A percentile compares a stretch with the other conserved stretches of the same genome.
These are phyloP conservation scores for Hanseniaspora jakobsenii DNA, from an alignment of 805 yeast genomes.

Conservation along the genomic window DNA sequence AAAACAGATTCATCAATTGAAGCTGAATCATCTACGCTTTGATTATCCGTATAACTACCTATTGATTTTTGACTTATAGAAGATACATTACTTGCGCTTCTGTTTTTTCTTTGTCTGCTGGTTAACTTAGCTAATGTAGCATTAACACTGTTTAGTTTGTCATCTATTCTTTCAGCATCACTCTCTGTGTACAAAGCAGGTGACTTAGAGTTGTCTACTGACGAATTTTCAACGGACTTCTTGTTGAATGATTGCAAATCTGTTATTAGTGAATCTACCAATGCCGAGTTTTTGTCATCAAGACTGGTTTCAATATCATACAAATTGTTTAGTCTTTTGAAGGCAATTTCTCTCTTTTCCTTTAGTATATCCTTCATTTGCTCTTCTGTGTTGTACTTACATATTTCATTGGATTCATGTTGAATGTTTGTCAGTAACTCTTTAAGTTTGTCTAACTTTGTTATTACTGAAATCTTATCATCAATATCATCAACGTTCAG, in stretches of 20 bases:
- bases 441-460: constrained; percentile 43
- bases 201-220: no score
- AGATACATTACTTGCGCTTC: no score
- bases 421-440: constrained; percentile 51
- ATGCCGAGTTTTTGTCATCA: constrained; percentile 3
- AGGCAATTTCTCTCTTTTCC: constrained; percentile 51
- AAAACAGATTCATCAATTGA: no score
- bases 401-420: constrained; percentile 61
- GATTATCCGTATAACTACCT: not conserved
- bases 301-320: constrained; percentile 53
- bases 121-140: constrained; percentile 13
- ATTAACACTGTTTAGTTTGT: constrained; percentile 11
- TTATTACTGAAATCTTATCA: constrained; percentile 30
- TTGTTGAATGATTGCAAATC: not conserved
- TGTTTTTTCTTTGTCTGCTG: not conserved
- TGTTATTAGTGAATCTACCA: constrained; percentile 4
- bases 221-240: no score
- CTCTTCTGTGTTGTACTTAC: constrained; percentile 46
- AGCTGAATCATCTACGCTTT: no score
- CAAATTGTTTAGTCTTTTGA: constrained; percentile 54
- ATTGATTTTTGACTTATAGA: not conserved
- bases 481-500: constrained; percentile 29
- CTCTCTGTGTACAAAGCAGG: no score
- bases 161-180: constrained; percentile 5
- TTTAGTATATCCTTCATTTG: constrained; percentile 45